Conservation (phyloP, 2,329 filamentous ascomycete genomes). For the Aspergillus hiratsukae region DNA sequence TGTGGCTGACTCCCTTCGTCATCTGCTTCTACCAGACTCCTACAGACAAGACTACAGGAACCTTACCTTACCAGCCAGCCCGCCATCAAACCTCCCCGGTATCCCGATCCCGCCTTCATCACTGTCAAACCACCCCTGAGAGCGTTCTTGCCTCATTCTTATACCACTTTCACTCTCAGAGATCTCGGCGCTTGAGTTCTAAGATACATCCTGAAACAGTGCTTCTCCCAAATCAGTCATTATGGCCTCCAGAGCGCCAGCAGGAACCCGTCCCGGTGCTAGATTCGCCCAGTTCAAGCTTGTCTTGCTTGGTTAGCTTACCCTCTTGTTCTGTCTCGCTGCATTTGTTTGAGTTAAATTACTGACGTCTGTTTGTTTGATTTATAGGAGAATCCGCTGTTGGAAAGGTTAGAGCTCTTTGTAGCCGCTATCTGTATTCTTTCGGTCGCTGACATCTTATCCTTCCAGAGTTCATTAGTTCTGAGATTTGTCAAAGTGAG, state of each 20-base stretch:
- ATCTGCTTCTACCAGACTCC: slow-evolving; percentile 18
- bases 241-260: slow-evolving; percentile 85
- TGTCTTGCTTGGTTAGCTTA: slow-evolving; percentile 77
- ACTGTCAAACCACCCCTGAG: slow-evolving; percentile 16
- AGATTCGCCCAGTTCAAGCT: slow-evolving; percentile 99
- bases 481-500: slow-evolving; percentile 94
- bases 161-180: neutral
- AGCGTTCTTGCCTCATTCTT: slow-evolving; percentile 5
- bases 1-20: slow-evolving; percentile 34
- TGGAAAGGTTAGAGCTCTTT: slow-evolving; percentile 68
- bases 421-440: slow-evolving; percentile 6
- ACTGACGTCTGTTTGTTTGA: slow-evolving; percentile 15
- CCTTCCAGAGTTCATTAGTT: slow-evolving; percentile 82
- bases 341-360: slow-evolving; percentile 1
- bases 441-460: slow-evolving; percentile 30
- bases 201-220: slow-evolving; percentile 2
- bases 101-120: slow-evolving; percentile 19
- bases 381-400: slow-evolving; percentile 88
- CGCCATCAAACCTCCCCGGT: slow-evolving; percentile 15
- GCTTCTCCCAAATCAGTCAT: slow-evolving; percentile 28
- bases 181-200: neutral
- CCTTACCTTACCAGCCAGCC: slow-evolving; percentile 7
- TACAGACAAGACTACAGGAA: neutral
- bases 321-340: slow-evolving; percentile 2
- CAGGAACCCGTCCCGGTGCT: slow-evolving; percentile 62